Evolutionary conservation across 2,329 filamentous ascomycete genomes (phyloP).

Genomic region (Erysiphe pulchra): DNA sequence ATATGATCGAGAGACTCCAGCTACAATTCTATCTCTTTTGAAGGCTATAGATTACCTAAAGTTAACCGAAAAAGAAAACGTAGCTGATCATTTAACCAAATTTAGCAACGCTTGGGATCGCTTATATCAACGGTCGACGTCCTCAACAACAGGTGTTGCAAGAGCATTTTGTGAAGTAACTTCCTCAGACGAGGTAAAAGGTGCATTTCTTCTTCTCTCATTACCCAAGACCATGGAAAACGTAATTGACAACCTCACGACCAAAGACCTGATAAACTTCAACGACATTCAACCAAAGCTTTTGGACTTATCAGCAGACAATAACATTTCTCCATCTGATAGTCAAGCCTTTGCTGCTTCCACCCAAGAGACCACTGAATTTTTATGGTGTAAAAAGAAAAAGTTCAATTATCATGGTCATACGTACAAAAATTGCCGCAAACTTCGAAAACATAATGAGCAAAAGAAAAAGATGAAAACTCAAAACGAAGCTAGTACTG

Average conservation of each 20-base stretch:
- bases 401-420: not conserved
- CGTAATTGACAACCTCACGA: not conserved
- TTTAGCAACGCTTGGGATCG: not conserved
- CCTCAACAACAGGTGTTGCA: not conserved
- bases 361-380: not conserved
- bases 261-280: not conserved
- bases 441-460: not conserved
- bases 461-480: not conserved
- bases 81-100: not conserved
- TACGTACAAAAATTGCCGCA: not conserved
- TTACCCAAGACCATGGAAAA: not conserved
- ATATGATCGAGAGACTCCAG: not conserved
- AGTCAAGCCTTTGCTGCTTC: not conserved
- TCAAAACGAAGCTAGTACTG: too few species aligned
- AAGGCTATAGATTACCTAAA: not conserved
- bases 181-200: not conserved
- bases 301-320: not conserved
- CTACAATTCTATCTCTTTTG: not conserved
- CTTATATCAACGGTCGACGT: too few species aligned
- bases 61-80: not conserved
- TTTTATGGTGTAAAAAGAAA: not conserved
- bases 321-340: not conserved
- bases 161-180: not conserved
- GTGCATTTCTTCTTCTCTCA: not conserved
- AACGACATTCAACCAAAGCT: not conserved